These are phyloP conservation scores for Geranium rotundifolium DNA, from an alignment of 345 rosid species.

Conservation along the genomic window DNA sequence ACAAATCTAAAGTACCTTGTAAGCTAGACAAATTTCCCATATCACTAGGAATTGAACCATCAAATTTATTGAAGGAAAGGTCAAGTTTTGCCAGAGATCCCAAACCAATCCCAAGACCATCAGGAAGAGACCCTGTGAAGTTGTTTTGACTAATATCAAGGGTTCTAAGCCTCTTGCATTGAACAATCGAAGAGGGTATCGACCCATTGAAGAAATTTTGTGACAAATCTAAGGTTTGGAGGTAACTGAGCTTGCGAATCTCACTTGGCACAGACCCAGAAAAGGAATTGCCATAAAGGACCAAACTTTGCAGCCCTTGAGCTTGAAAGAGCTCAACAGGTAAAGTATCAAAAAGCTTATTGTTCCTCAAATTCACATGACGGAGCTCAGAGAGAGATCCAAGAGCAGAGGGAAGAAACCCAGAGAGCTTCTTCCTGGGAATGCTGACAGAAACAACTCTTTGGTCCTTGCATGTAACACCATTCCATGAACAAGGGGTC, in stretches of 20 bases:
- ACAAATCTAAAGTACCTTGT: constrained; percentile 95
- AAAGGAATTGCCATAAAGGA: constrained; percentile 82
- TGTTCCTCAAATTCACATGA: too few relatives aligned
- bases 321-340: constrained; percentile 61
- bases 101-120: constrained; percentile 51
- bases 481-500: too few relatives aligned
- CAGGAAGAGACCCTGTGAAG: constrained; percentile 63
- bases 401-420: too few relatives aligned
- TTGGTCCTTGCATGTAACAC: too few relatives aligned
- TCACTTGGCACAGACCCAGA: constrained; percentile 61
- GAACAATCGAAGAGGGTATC: constrained; percentile 54
- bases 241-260: constrained; percentile 61
- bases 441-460: too few relatives aligned
- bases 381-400: too few relatives aligned
- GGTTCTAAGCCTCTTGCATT: constrained; percentile 64
- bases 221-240: constrained; percentile 75
- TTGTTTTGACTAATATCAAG: constrained; percentile 76
- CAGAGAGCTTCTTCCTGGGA: too few relatives aligned
- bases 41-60: constrained; percentile 62
- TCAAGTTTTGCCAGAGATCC: constrained; percentile 65
- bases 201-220: constrained; percentile 75
- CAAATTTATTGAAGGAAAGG: constrained; percentile 68
- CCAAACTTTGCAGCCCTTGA: constrained; percentile 81
- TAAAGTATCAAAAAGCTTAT: too few relatives aligned
- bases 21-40: constrained; percentile 69